A percentile compares a stretch with the other conserved stretches of the same genome.
phyloP scores from a whole-genome alignment of 1,284 basidiomycete species.

The Malassezia globosa region DNA sequence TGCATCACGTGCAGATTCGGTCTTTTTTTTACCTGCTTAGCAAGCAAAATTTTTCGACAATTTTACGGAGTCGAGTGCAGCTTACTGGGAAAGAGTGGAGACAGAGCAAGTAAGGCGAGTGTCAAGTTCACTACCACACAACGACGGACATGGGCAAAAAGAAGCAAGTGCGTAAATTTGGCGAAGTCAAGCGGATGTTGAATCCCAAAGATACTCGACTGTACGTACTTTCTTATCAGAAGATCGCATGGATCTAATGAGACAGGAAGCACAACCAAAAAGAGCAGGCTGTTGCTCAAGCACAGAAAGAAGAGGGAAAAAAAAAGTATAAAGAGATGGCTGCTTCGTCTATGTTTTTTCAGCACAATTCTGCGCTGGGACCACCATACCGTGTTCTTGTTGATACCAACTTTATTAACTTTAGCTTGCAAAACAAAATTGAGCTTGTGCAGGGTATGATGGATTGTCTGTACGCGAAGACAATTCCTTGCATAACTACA shows the following conservation, averaged over 20 bases:
- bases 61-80: too few species aligned
- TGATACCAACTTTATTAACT: conserved; percentile 99
- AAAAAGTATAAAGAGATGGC: conserved; percentile 32
- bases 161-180: conserved; percentile 89
- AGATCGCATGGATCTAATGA: conserved; percentile 13
- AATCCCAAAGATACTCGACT: conserved; percentile 86
- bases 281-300: conserved; percentile 45
- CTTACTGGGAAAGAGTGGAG: too few species aligned
- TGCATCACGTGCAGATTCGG: too few species aligned
- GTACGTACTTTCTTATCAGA: conserved; percentile 52
- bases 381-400: conserved; percentile 95
- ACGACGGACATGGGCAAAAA: conserved; percentile 74
- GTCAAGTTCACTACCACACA: too few species aligned
- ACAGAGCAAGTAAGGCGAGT: too few species aligned
- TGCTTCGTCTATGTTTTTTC: conserved; percentile 79
- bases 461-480: conserved; percentile 98
- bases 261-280: conserved; percentile 52
- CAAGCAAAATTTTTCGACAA: too few species aligned
- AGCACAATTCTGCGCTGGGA: conserved; percentile 88
- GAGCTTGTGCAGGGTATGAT: conserved; percentile 96
- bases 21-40: too few species aligned
- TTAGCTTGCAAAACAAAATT: conserved; percentile 93
- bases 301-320: conserved; percentile 26
- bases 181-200: conserved; percentile 82
- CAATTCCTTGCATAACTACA: conserved; percentile 94